phyloP scores from a whole-genome alignment of 305 asterid species.

The Fraxinus xanthoxyloides region DNA sequence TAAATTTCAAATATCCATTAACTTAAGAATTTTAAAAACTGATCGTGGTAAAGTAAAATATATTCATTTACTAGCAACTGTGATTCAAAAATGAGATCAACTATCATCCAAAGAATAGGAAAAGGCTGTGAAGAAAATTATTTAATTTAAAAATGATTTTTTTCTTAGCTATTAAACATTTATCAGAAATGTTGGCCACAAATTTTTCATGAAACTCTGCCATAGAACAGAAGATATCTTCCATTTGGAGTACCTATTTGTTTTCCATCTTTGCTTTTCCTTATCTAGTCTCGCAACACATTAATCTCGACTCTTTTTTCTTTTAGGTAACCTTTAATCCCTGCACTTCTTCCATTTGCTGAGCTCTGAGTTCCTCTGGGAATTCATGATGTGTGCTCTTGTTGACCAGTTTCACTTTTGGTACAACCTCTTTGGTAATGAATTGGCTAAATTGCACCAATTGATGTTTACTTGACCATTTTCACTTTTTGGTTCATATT shows the following conservation, averaged over 20 bases:
- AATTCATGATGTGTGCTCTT: background rate
- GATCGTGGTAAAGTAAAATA: background rate
- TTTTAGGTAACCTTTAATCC: background rate
- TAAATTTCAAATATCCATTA: background rate
- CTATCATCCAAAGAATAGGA: background rate
- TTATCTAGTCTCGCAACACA: background rate
- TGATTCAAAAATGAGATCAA: background rate
- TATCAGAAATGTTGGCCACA: background rate
- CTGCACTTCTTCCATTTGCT: background rate
- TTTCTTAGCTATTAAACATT: constrained; percentile 1
- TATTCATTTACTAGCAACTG: background rate
- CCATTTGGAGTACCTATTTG: background rate
- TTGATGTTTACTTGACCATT: background rate
- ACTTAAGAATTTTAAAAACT: background rate
- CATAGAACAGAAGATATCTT: background rate
- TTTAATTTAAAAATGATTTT: background rate
- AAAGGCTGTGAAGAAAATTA: background rate
- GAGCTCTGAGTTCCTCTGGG: background rate
- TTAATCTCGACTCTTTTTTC: background rate
- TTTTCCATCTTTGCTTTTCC: background rate
- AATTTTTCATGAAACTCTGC: background rate
- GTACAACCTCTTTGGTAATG: background rate
- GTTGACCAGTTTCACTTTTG: background rate
- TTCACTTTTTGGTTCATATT: background rate
- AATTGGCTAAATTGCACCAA: background rate